phyloP scores from a whole-genome alignment of 352 stramenopile species.

The Pythium rishiriense region DNA sequence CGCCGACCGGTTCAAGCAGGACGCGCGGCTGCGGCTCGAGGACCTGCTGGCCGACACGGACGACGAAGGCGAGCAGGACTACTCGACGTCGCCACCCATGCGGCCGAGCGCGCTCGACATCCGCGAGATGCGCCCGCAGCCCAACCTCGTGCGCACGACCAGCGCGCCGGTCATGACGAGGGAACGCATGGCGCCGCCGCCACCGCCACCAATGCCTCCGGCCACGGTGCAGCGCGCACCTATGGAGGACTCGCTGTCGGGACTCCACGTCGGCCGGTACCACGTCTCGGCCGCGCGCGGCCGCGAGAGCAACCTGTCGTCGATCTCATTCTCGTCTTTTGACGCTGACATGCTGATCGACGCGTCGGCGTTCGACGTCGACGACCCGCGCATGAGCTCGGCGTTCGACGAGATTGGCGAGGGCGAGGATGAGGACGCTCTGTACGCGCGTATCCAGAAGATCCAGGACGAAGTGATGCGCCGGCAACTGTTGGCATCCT shows the following conservation, averaged over 20 bases:
- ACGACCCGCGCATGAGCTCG: slow-evolving; percentile 16
- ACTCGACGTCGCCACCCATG: slow-evolving; percentile 23
- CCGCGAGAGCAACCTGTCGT: slow-evolving; percentile 22
- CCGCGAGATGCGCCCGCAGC: slow-evolving; percentile 10
- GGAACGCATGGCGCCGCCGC: slow-evolving; percentile 4
- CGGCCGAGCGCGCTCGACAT: slow-evolving; percentile 24
- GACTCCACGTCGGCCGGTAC: neutral
- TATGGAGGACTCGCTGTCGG: slow-evolving; percentile 2
- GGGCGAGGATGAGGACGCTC: slow-evolving; percentile 17
- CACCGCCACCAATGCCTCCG: slow-evolving; percentile 3
- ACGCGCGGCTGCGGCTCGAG: slow-evolving; percentile 21
- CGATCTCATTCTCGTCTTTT: slow-evolving; percentile 26
- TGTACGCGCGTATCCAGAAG: slow-evolving; percentile 25
- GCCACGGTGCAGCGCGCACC: neutral
- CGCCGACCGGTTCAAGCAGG: slow-evolving; percentile 12
- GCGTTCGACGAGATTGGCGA: slow-evolving; percentile 8
- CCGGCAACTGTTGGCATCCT: slow-evolving; percentile 17
- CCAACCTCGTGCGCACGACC: slow-evolving; percentile 15
- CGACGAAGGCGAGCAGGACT: slow-evolving; percentile 24
- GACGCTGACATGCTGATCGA: slow-evolving; percentile 26
- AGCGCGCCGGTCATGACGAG: slow-evolving; percentile 12
- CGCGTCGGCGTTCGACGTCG: slow-evolving; percentile 14
- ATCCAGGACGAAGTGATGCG: slow-evolving; percentile 27
- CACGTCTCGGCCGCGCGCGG: slow-evolving; percentile 10
- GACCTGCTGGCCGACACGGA: slow-evolving; percentile 25